Base-by-base conservation (phyloP, 1,284 basidiomycete genomes). In the Rhodotorula sp. region DNA sequence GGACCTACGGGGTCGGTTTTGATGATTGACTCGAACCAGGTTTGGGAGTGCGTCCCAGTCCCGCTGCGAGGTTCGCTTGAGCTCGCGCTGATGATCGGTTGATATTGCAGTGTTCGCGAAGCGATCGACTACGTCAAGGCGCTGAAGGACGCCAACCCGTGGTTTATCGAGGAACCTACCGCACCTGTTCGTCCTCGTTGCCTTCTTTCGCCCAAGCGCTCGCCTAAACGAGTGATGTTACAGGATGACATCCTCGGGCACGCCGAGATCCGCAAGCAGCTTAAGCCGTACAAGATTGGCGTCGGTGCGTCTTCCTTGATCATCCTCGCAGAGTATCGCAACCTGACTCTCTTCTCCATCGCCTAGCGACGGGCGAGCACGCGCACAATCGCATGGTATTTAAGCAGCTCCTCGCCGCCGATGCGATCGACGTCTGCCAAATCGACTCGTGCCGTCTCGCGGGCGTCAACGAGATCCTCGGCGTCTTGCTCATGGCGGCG, bases 91-190 rank as follows among this genome's bases (percentile, higher is more conserved):
- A 62, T 40, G 18, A n/a, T 26, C 16, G 24, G 10, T 40, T 26
- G 6, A 26, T 26, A 47, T 2, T 24, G 4, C 51, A 56, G 54
- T 77, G 94, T 97, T 26, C 84, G 88, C 53, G 86, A 94, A 80
- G 94, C 94, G 6, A 89, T 96, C 77, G 90, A 94, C 64, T 96
- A 94, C 81, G 91, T 95, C 75, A 87, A 87, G 78, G 84, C 87
- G 72, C 84, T 97, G 48, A 85, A 86, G 76, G 86, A 87, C 67
- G 87, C 94, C 80, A 90, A 89, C 78, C 94, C 94, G n/a, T 97
- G 94, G 94, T 96, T 94, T 82, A 95, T 95, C 76, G 93, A 96
- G 79, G 93, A 95, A 80, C 93, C 93, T 0, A 95, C 93, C 1
- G 92, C 93, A 1, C 93, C 69, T 91, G 3, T 71, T 10, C 26